Conservation (phyloP, 495 filamentous ascomycete species). For the Aspergillus wentii region DNA sequence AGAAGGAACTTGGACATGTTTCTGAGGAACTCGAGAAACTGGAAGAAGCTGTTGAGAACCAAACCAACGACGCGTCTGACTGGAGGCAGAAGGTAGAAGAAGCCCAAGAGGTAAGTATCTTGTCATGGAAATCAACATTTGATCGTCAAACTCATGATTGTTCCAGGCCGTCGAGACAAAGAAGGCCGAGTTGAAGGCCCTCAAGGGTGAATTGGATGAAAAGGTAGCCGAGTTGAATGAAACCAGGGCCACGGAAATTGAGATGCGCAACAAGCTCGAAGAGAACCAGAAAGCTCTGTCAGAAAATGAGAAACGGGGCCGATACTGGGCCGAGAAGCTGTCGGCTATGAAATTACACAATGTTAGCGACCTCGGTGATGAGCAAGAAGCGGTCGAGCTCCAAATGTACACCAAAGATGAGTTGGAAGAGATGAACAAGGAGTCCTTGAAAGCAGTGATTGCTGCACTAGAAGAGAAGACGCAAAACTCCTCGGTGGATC, state of each 20-base stretch:
- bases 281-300: slow-evolving; percentile 85
- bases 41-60: slow-evolving; percentile 69
- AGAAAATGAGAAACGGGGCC: slow-evolving; percentile 81
- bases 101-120: slow-evolving; percentile 59
- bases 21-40: slow-evolving; percentile 67
- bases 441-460: slow-evolving; percentile 79
- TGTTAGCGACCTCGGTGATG: slow-evolving; percentile 63
- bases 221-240: slow-evolving; percentile 85
- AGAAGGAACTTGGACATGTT: slow-evolving; percentile 69
- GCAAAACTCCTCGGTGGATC: slow-evolving; percentile 81
- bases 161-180: slow-evolving; percentile 62
- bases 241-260: slow-evolving; percentile 85
- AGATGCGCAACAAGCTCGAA: slow-evolving; percentile 95
- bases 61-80: slow-evolving; percentile 67
- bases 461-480: slow-evolving; percentile 89
- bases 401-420: slow-evolving; percentile 87
- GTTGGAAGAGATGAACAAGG: slow-evolving; percentile 87
- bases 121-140: not conserved
- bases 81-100: slow-evolving; percentile 75
- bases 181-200: slow-evolving; percentile 68
- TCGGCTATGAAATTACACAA: slow-evolving; percentile 72
- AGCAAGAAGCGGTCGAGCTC: slow-evolving; percentile 52
- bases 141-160: slow-evolving; percentile 10
- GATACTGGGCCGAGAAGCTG: slow-evolving; percentile 86
- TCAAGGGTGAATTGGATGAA: slow-evolving; percentile 84